These are phyloP conservation scores for Chalaropsis ovoidea DNA, from an alignment of 2,329 filamentous ascomycete genomes.

Conservation along the genomic window DNA sequence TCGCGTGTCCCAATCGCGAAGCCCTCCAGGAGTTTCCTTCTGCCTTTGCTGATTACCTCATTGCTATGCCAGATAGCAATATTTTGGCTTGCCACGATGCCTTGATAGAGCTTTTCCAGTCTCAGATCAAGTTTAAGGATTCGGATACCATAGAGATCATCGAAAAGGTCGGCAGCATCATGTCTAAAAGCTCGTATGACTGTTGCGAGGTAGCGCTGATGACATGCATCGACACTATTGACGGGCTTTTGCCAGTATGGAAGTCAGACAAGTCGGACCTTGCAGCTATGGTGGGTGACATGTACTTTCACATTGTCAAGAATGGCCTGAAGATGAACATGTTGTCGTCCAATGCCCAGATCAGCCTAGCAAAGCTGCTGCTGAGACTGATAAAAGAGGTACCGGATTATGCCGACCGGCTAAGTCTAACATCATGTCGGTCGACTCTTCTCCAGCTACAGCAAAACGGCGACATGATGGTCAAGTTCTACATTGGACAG, in stretches of 20 bases:
- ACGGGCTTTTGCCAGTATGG: conserved; percentile 55
- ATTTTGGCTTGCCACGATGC: conserved; percentile 44
- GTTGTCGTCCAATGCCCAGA: conserved; percentile 59
- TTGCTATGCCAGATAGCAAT: conserved; percentile 43
- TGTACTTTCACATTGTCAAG: conserved; percentile 70
- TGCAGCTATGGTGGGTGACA: conserved; percentile 55
- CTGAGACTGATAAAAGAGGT: conserved; percentile 57
- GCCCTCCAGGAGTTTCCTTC: not conserved
- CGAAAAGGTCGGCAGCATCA: conserved; percentile 42
- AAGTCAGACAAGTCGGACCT: conserved; percentile 48
- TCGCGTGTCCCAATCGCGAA: not conserved
- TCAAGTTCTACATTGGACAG: conserved; percentile 66
- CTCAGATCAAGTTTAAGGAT: conserved; percentile 42
- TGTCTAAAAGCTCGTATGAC: conserved; percentile 51
- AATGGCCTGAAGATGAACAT: conserved; percentile 56
- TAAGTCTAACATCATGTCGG: conserved; percentile 49
- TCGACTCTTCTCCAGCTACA: conserved; percentile 69
- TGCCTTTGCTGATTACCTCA: conserved; percentile 37
- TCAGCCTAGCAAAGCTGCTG: conserved; percentile 57
- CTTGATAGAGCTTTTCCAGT: conserved; percentile 43
- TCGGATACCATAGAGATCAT: conserved; percentile 42
- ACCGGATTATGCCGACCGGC: conserved; percentile 53
- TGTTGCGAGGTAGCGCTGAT: conserved; percentile 64
- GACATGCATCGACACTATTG: conserved; percentile 57
- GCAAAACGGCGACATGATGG: conserved; percentile 51